Evolutionary conservation across 177 flowering plant genomes (phyloP).

Genomic region (Telopea speciosissima): DNA sequence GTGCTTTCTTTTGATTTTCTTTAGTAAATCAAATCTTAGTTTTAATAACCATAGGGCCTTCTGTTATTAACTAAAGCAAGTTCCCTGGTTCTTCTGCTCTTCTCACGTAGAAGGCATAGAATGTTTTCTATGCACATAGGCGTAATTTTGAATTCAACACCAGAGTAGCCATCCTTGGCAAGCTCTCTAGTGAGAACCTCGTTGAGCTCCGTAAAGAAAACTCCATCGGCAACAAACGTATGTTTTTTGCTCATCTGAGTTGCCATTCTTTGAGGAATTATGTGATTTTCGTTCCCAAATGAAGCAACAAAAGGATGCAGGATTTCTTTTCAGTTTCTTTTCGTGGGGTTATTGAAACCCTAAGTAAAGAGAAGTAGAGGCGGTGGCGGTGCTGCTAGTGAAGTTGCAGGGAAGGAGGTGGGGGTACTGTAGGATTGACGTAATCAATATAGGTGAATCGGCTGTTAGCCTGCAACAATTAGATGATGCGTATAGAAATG

Average conservation of each 20-base stretch:
- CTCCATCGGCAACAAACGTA: slow-evolving; percentile 86
- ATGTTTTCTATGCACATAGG: slow-evolving; percentile 87
- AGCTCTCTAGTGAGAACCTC: slow-evolving; percentile 75
- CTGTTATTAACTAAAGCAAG: slow-evolving; percentile 61
- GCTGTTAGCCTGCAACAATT: too few relatives aligned
- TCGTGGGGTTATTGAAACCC: slow-evolving; percentile 7
- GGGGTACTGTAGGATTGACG: too few relatives aligned
- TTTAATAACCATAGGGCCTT: too few relatives aligned
- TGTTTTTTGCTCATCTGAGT: slow-evolving; percentile 54
- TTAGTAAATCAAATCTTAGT: too few relatives aligned
- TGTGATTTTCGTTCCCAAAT: background rate
- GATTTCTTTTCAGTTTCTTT: background rate
- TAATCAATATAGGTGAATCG: too few relatives aligned
- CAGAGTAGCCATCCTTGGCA: slow-evolving; percentile 86
- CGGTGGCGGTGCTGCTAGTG: too few relatives aligned
- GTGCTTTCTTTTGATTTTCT: too few relatives aligned
- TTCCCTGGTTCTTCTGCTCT: slow-evolving; percentile 73
- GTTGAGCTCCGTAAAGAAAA: slow-evolving; percentile 71
- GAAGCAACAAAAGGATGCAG: background rate
- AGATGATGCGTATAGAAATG: too few relatives aligned
- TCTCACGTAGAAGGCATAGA: slow-evolving; percentile 50
- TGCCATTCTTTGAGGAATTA: slow-evolving; percentile 28
- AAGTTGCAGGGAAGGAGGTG: too few relatives aligned
- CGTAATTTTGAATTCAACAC: slow-evolving; percentile 83
- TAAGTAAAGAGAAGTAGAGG: too few relatives aligned